These are phyloP conservation scores for Labyrinthula sp. DNA, from an alignment of 352 stramenopile species.

Conservation along the genomic window DNA sequence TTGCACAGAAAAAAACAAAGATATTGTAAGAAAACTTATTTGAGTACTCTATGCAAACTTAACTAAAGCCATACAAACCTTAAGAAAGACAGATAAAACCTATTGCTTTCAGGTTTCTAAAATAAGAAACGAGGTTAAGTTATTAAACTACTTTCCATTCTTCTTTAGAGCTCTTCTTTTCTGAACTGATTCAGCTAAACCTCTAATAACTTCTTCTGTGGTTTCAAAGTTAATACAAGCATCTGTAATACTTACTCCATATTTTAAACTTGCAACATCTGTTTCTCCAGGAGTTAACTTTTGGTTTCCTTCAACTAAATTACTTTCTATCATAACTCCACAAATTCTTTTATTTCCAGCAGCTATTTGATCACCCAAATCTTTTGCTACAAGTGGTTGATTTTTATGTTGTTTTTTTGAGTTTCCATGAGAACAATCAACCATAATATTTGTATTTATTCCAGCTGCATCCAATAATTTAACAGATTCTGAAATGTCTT, in stretches of 20 bases:
- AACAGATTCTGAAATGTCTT: constrained; percentile 45
- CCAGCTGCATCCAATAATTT: constrained; percentile 44
- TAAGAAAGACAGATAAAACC: too few relatives aligned
- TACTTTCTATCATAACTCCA: constrained; percentile 62
- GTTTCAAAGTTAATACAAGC: constrained; percentile 57
- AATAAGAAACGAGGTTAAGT: neutral
- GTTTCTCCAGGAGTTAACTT: constrained; percentile 44
- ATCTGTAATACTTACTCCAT: constrained; percentile 60
- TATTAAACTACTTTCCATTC: neutral
- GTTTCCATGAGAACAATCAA: constrained; percentile 63
- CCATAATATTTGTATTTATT: constrained; percentile 51
- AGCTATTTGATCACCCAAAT: constrained; percentile 42
- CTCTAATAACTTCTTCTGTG: constrained; percentile 36
- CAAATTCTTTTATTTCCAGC: constrained; percentile 46
- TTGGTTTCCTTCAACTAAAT: constrained; percentile 59
- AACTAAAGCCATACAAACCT: too few relatives aligned
- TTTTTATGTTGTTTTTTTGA: constrained; percentile 54
- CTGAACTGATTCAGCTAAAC: constrained; percentile 20
- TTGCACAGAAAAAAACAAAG: too few relatives aligned
- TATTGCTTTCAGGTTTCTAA: too few relatives aligned
- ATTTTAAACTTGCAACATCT: constrained; percentile 41
- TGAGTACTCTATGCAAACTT: too few relatives aligned
- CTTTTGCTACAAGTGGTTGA: constrained; percentile 49
- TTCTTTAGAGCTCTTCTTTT: constrained; percentile 1
- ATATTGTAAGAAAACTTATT: too few relatives aligned